A percentile compares a stretch with the other conserved stretches of the same genome.
These are phyloP conservation scores for Candida sonorensis DNA, from an alignment of 805 yeast species.

Conservation along the genomic window DNA sequence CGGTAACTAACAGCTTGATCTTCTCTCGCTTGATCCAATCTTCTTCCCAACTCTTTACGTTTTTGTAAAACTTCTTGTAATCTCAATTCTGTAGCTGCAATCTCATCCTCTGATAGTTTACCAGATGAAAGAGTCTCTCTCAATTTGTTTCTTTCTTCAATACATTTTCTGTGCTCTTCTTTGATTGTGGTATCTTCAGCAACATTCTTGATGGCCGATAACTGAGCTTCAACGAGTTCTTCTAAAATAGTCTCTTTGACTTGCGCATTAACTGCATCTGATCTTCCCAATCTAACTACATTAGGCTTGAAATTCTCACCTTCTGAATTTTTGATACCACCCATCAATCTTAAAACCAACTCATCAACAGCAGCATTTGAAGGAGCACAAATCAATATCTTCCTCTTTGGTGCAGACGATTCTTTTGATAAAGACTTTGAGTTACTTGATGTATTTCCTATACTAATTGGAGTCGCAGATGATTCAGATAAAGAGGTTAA, in stretches of 20 bases:
- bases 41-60: constrained; percentile 64
- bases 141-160: constrained; percentile 51
- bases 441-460: no score
- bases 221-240: constrained; percentile 66
- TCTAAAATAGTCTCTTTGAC: constrained; percentile 82
- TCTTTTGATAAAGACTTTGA: no score
- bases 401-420: constrained; percentile 32
- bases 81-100: constrained; percentile 40
- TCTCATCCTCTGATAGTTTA: constrained; percentile 32
- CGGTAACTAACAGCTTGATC: constrained; percentile 59
- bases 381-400: constrained; percentile 91
- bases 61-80: constrained; percentile 51
- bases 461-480: constrained; percentile 4
- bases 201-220: constrained; percentile 30
- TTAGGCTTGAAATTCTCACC: constrained; percentile 54
- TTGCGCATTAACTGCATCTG: constrained; percentile 78
- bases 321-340: constrained; percentile 54
- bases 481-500: constrained; percentile 31
- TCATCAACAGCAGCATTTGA: constrained; percentile 99
- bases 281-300: constrained; percentile 81
- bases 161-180: constrained; percentile 43
- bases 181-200: constrained; percentile 43
- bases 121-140: constrained; percentile 30
- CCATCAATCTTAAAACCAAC: constrained; percentile 70
- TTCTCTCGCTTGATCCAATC: constrained; percentile 76